A percentile compares a stretch with the other conserved stretches of the same genome.
Evolutionary conservation across 2,329 filamentous ascomycete species (phyloP).

Genomic region (Trichoderma afroharzianum): DNA sequence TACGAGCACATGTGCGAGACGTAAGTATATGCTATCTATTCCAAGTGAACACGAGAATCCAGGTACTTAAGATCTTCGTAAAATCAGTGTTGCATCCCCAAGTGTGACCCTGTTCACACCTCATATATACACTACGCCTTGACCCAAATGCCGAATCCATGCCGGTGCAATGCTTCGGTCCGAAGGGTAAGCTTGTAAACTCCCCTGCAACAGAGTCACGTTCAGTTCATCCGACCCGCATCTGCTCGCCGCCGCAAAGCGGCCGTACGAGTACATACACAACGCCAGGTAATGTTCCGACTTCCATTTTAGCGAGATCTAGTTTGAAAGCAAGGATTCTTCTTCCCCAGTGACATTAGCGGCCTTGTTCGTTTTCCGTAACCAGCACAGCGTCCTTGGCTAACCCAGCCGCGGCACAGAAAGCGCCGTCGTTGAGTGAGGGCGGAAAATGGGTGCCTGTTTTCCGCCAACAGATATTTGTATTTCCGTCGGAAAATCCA

Average conservation of each 20-base stretch:
- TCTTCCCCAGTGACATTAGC: not conserved
- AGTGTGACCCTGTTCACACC: no score
- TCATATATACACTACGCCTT: not conserved
- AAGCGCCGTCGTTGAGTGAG: not conserved
- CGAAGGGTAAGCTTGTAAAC: not conserved
- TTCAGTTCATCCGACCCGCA: not conserved
- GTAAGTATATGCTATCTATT: no score
- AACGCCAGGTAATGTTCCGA: not conserved
- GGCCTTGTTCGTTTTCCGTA: not conserved
- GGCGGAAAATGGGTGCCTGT: not conserved
- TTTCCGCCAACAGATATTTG: not conserved
- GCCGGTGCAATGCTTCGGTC: not conserved
- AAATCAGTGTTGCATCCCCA: not conserved
- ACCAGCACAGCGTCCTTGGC: not conserved
- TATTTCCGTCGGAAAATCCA: conserved; percentile 11
- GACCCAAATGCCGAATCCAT: not conserved
- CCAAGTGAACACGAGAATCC: not conserved
- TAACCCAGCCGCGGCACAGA: not conserved
- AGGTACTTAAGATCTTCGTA: not conserved
- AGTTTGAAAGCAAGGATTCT: not conserved
- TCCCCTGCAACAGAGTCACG: not conserved
- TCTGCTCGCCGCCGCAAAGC: not conserved
- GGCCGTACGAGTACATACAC: not conserved
- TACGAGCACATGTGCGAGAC: not conserved
- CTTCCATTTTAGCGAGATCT: not conserved